A percentile compares a stretch with the other conserved stretches of the same genome.
Evolutionary conservation across 805 yeast genomes (phyloP).

Genomic region (Lipomyces mesembrius): DNA sequence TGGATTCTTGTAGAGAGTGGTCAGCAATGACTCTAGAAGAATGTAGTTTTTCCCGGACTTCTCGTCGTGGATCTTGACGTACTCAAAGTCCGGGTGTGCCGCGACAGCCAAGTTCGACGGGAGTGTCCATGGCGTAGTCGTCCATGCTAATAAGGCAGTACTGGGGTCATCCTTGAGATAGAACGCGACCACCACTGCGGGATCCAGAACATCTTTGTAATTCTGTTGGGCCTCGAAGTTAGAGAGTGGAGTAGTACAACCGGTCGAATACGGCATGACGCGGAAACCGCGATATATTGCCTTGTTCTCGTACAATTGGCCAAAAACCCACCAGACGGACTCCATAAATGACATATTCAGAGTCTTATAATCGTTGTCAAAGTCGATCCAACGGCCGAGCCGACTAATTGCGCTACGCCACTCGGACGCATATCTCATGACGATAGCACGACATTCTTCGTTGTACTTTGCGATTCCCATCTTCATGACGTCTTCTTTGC

Average conservation of each 20-base stretch:
- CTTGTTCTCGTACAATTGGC: conserved; percentile 80
- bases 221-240: conserved; percentile 98
- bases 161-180: conserved; percentile 78
- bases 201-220: conserved; percentile 96
- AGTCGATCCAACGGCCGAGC: conserved; percentile 98
- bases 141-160: conserved; percentile 93
- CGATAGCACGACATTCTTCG: conserved; percentile 93
- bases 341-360: conserved; percentile 96
- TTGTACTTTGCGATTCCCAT: conserved; percentile 95
- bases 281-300: conserved; percentile 93
- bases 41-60: conserved; percentile 80
- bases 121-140: conserved; percentile 99
- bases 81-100: conserved; percentile 88
- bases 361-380: conserved; percentile 85
- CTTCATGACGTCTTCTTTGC: conserved; percentile 91
- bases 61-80: conserved; percentile 90
- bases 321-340: conserved; percentile 99
- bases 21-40: conserved; percentile 78
- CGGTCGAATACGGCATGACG: conserved; percentile 99
- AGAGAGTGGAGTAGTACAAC: conserved; percentile 92
- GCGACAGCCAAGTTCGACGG: conserved; percentile 93
- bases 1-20: conserved; percentile 92
- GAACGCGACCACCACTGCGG: conserved; percentile 93
- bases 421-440: conserved; percentile 93
- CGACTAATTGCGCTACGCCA: conserved; percentile 95